Conservation (phyloP, 1,284 basidiomycete genomes). For the Leccinum solheimii region DNA sequence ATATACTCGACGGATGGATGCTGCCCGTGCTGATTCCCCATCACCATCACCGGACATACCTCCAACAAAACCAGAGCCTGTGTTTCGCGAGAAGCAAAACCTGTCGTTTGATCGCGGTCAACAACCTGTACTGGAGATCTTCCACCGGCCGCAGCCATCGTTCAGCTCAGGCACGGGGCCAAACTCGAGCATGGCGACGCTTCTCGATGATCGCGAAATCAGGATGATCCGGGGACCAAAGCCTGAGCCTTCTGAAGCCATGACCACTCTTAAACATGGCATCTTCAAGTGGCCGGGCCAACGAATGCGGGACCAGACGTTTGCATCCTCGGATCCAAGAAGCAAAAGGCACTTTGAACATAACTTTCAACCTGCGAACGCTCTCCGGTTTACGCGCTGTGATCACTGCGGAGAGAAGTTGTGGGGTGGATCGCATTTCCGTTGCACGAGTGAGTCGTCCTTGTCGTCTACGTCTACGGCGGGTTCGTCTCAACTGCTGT, state of each 20-base stretch:
- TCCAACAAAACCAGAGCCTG: constrained; percentile 18
- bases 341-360: constrained; percentile 63
- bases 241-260: constrained; percentile 30
- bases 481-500: constrained; percentile 9
- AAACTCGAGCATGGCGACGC: constrained; percentile 26
- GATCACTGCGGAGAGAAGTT: constrained; percentile 97
- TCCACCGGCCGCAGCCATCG: constrained; percentile 28
- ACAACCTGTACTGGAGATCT: constrained; percentile 24
- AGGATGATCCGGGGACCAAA: constrained; percentile 27
- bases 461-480: background rate
- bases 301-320: constrained; percentile 39
- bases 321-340: constrained; percentile 36
- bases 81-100: constrained; percentile 35
- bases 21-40: constrained; percentile 36
- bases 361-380: constrained; percentile 87
- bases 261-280: constrained; percentile 43
- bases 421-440: constrained; percentile 95
- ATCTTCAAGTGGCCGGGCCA: constrained; percentile 71
- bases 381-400: constrained; percentile 87
- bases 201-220: constrained; percentile 33
- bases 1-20: constrained; percentile 75
- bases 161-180: constrained; percentile 26
- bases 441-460: constrained; percentile 68
- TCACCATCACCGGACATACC: constrained; percentile 30
- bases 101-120: constrained; percentile 37